A percentile compares a stretch with the other conserved stretches of the same genome.
These are phyloP conservation scores for Marchantia paleacea DNA, from an alignment of 225 moss, liverwort and hornwort genomes.

Conservation along the genomic window DNA sequence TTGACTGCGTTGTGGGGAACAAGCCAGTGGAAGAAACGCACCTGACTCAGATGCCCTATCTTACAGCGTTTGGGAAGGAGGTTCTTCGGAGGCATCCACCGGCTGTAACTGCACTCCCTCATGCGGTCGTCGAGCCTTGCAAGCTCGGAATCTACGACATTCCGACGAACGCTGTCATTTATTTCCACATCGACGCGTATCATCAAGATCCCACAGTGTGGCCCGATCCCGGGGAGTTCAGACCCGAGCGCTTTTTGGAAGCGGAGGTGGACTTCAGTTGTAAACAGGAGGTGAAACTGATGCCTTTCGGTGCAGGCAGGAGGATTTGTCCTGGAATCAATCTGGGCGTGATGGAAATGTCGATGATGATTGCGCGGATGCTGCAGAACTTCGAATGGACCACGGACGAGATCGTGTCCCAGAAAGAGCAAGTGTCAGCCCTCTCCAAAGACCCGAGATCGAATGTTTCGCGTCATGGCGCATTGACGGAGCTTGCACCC, in stretches of 20 bases:
- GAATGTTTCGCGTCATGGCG: no score
- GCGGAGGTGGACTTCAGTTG: constrained; percentile 19
- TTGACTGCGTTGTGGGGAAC: background rate
- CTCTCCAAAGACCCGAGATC: no score
- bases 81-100: constrained; percentile 48
- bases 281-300: background rate
- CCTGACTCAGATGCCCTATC: constrained; percentile 1
- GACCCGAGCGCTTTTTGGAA: constrained; percentile 44
- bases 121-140: constrained; percentile 32
- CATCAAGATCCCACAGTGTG: constrained; percentile 48
- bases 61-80: constrained; percentile 35
- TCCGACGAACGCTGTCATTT: constrained; percentile 44
- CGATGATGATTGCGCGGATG: constrained; percentile 12
- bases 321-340: constrained; percentile 10
- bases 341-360: background rate
- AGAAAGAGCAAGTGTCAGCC: no score
- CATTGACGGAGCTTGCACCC: no score
- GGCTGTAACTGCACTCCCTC: constrained; percentile 35
- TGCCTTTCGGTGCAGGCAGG: constrained; percentile 21
- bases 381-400: constrained; percentile 23
- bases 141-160: constrained; percentile 51
- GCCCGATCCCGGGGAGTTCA: constrained; percentile 45
- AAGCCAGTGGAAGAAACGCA: background rate
- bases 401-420: no score
- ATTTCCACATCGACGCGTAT: constrained; percentile 46